Evolutionary conservation across 2,329 filamentous ascomycete genomes (phyloP).

Genomic region (Daldinia sp.): DNA sequence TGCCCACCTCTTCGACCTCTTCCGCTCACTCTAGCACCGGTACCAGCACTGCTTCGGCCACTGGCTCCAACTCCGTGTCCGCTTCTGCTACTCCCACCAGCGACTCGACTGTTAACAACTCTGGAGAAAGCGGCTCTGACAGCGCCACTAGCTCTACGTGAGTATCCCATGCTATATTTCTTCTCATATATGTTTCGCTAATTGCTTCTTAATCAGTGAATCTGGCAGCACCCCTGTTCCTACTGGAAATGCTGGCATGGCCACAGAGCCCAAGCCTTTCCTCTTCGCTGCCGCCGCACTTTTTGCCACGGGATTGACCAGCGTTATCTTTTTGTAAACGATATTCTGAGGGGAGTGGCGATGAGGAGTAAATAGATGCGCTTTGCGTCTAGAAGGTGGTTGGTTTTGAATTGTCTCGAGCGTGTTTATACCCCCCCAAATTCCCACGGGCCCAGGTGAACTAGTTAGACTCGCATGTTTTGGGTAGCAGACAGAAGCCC

Average conservation of each 20-base stretch:
- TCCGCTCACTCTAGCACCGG: slow-evolving; percentile 33
- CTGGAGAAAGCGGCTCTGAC: slow-evolving; percentile 21
- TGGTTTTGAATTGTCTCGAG: slow-evolving; percentile 20
- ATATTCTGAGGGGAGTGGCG: slow-evolving; percentile 1
- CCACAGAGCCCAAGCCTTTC: slow-evolving; percentile 39
- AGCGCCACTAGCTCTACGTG: slow-evolving; percentile 30
- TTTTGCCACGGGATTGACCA: slow-evolving; percentile 41
- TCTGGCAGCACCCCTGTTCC: slow-evolving; percentile 28
- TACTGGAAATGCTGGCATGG: slow-evolving; percentile 32
- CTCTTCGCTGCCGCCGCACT: slow-evolving; percentile 40
- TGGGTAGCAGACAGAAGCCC: slow-evolving; percentile 26
- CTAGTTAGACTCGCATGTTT: slow-evolving; percentile 20
- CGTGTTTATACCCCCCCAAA: slow-evolving; percentile 37
- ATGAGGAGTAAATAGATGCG: not conserved
- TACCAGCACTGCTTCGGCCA: slow-evolving; percentile 27
- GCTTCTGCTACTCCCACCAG: slow-evolving; percentile 33
- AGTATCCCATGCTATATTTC: slow-evolving; percentile 9
- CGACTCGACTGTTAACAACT: slow-evolving; percentile 13
- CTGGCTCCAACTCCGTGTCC: slow-evolving; percentile 25
- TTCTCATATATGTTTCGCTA: slow-evolving; percentile 6
- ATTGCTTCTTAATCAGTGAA: slow-evolving; percentile 6
- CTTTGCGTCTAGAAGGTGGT: slow-evolving; percentile 13
- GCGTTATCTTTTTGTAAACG: slow-evolving; percentile 42
- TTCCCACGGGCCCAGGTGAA: slow-evolving; percentile 22
- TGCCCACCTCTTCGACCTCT: slow-evolving; percentile 38